These are phyloP conservation scores for Phytophthora ramorum DNA, from an alignment of 352 stramenopile species.

Conservation along the genomic window DNA sequence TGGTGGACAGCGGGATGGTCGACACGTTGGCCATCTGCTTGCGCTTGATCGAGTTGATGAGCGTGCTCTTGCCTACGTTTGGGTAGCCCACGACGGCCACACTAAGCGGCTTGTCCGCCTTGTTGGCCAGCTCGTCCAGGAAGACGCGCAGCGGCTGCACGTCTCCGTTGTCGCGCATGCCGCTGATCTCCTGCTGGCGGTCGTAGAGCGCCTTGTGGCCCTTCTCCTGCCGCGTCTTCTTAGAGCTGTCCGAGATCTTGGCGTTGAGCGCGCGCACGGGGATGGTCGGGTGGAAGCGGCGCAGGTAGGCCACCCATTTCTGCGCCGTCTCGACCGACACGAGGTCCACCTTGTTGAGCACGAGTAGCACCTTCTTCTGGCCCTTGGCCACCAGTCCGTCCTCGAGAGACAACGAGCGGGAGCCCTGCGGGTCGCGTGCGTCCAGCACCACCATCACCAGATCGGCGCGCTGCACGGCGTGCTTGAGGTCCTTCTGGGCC, in stretches of 20 bases:
- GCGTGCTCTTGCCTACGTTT: slow-evolving; percentile 95
- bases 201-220: slow-evolving; percentile 73
- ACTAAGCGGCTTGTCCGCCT: slow-evolving; percentile 69
- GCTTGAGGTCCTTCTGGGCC: slow-evolving; percentile 82
- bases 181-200: slow-evolving; percentile 68
- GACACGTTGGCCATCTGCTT: slow-evolving; percentile 57
- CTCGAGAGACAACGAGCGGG: slow-evolving; percentile 94
- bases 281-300: slow-evolving; percentile 95
- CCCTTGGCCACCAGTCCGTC: slow-evolving; percentile 94
- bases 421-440: slow-evolving; percentile 97
- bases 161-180: slow-evolving; percentile 77
- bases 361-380: slow-evolving; percentile 97
- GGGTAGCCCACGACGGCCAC: slow-evolving; percentile 99
- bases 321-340: slow-evolving; percentile 90
- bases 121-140: slow-evolving; percentile 96
- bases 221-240: slow-evolving; percentile 80
- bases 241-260: slow-evolving; percentile 92
- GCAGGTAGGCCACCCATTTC: slow-evolving; percentile 95
- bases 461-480: slow-evolving; percentile 66
- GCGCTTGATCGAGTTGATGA: slow-evolving; percentile 96
- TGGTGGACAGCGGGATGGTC: slow-evolving; percentile 69
- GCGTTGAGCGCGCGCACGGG: slow-evolving; percentile 84
- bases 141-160: slow-evolving; percentile 94
- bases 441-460: slow-evolving; percentile 94
- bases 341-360: slow-evolving; percentile 99